Evolutionary conservation across 2,329 filamentous ascomycete genomes (phyloP).

Genomic region (Pyricularia sp.): DNA sequence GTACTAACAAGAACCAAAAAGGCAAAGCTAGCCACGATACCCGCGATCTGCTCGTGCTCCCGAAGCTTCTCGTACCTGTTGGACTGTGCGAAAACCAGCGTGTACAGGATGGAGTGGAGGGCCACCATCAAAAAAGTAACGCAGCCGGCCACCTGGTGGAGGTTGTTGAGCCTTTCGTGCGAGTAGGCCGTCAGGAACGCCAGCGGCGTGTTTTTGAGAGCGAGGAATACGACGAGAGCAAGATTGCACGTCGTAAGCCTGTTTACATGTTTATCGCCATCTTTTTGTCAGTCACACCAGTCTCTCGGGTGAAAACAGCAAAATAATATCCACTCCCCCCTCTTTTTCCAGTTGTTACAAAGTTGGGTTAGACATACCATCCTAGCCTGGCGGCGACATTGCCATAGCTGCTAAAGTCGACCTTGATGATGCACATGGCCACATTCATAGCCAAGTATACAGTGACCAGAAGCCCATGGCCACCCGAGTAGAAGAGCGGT

Average conservation of each 20-base stretch:
- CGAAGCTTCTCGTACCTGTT: conserved; percentile 19
- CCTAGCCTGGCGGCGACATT: conserved; percentile 17
- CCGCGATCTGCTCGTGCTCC: conserved; percentile 27
- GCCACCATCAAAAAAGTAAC: conserved; percentile 31
- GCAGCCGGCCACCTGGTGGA: conserved; percentile 41
- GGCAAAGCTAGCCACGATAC: conserved; percentile 32
- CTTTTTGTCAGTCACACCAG: background rate
- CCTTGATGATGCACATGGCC: conserved; percentile 16
- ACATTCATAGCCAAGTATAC: conserved; percentile 19
- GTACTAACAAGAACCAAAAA: conserved; percentile 31
- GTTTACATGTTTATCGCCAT: background rate
- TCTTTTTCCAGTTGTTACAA: background rate
- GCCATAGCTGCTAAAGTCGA: conserved; percentile 11
- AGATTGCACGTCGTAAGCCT: conserved; percentile 28
- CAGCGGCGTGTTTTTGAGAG: conserved; percentile 45
- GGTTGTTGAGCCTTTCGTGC: conserved; percentile 44
- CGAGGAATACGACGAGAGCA: conserved; percentile 37
- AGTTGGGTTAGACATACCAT: conserved; percentile 15
- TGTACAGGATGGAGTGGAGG: conserved; percentile 32
- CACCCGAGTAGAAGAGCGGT: conserved; percentile 19
- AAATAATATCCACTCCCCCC: background rate
- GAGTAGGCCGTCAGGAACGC: conserved; percentile 39
- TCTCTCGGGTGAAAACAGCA: no score
- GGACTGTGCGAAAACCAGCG: conserved; percentile 22
- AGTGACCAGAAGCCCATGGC: conserved; percentile 18